Conservation (phyloP, 1,139 yeast species). For the Candida pseudocylindracea region DNA sequence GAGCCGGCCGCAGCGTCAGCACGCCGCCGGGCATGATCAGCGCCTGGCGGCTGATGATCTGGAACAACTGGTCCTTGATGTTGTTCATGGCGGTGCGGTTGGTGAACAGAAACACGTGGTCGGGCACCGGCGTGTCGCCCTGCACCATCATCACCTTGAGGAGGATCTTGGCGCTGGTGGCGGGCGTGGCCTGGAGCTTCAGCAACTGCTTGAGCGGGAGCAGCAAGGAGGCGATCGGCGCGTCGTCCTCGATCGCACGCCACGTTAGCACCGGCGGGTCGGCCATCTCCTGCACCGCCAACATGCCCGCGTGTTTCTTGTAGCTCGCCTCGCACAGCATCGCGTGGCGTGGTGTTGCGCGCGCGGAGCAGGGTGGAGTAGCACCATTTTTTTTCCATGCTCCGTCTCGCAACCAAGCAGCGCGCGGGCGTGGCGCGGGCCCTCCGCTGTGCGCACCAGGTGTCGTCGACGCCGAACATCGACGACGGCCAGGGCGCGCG, state of each 20-base stretch:
- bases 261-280: slow-evolving; percentile 44
- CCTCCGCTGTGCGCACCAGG: too few species aligned
- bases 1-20: slow-evolving; percentile 2
- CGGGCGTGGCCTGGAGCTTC: slow-evolving; percentile 59
- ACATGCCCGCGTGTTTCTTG: slow-evolving; percentile 45
- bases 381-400: too few species aligned
- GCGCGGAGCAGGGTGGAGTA: too few species aligned
- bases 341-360: too few species aligned
- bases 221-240: slow-evolving; percentile 11
- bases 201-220: slow-evolving; percentile 28
- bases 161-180: slow-evolving; percentile 46
- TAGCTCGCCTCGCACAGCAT: too few species aligned
- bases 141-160: slow-evolving; percentile 28
- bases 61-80: slow-evolving; percentile 47
- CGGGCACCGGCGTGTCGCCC: slow-evolving; percentile 14
- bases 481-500: too few species aligned
- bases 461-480: too few species aligned
- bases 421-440: too few species aligned
- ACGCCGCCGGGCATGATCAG: slow-evolving; percentile 17
- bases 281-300: slow-evolving; percentile 40
- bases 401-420: too few species aligned
- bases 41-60: slow-evolving; percentile 46
- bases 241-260: slow-evolving; percentile 39
- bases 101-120: slow-evolving; percentile 37
- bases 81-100: slow-evolving; percentile 59